These are phyloP conservation scores for Erucastrum elatum DNA, from an alignment of 345 rosid species.

Conservation along the genomic window DNA sequence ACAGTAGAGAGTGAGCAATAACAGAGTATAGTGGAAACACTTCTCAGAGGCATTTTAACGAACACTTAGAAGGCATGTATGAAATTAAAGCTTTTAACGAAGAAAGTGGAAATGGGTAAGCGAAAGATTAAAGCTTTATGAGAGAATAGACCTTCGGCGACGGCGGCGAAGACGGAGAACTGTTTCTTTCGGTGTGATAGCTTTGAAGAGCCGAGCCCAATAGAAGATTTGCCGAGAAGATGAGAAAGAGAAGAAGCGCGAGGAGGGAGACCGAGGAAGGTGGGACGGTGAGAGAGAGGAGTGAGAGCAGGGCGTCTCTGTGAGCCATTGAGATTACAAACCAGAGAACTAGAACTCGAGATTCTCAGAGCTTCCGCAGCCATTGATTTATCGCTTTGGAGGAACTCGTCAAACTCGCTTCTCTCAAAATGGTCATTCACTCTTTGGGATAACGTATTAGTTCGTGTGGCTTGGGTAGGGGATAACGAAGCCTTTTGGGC, in stretches of 20 bases:
- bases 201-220: constrained; percentile 44
- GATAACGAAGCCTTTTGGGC: constrained; percentile 40
- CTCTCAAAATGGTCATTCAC: constrained; percentile 12
- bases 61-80: constrained; percentile 33
- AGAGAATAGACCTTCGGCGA: constrained; percentile 51
- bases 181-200: constrained; percentile 45
- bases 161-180: constrained; percentile 73
- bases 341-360: constrained; percentile 49
- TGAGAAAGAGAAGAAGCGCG: constrained; percentile 54
- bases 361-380: constrained; percentile 69
- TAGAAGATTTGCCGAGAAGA: constrained; percentile 52
- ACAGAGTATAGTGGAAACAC: background rate
- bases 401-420: constrained; percentile 9
- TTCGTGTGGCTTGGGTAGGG: constrained; percentile 19
- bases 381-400: constrained; percentile 45
- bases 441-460: constrained; percentile 12
- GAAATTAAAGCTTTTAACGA: background rate
- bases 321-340: constrained; percentile 64
- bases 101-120: background rate
- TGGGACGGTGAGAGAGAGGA: constrained; percentile 38
- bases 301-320: constrained; percentile 49
- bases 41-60: constrained; percentile 31
- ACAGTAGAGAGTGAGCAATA: too few species aligned
- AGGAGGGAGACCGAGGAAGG: constrained; percentile 54
- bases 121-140: background rate